Evolutionary conservation across 768 basidiomycete species (phyloP), one percentile per base, ranked within the genome.

Genomic region (Calvatia gigantea): DNA sequence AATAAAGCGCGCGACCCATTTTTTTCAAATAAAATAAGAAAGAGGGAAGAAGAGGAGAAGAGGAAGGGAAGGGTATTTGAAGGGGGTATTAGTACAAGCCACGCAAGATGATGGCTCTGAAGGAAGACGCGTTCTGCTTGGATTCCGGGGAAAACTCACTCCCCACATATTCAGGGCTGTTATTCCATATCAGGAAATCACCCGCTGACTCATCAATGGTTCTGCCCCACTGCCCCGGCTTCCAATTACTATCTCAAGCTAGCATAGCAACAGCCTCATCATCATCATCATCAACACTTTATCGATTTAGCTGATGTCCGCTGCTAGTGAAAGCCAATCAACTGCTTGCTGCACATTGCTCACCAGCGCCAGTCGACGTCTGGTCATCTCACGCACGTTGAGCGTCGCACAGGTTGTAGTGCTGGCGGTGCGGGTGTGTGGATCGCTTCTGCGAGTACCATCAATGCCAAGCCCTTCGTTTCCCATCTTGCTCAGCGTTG

Each of bases 1-100:
- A 84, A 68, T 79, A 84, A 48, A 85, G 75, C 60, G 82, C 75
- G 58, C 84, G 82, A 61, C 84, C 84, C 84, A 85, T 85, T 31
- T 41, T 48, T 56, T 54, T 58, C 46, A 46, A 51, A 56, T 43
- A 54, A 57, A 49, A 48, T 41, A 39, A 50, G 33, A 37, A 59
- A 55, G 43, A 29, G 53, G 33, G 38, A 42, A 48, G 33, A 12
- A 9, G 14, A 43, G 44, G 44, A 27, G 25, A 15, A 31, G 23
- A 54, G 53, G 57, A 46, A 37, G 28, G 35, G 54, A 39, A 57
- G 25, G 62, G 61, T 64, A 62, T 61, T 65, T 57, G 56, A 58
- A 66, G 61, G 60, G 63, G 66, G 65, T 66, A 69, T 65, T 62
- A 62, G 64, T 60, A 63, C 58, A 65, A 37, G 53, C 57, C 45